Evolutionary conservation across 2,329 filamentous ascomycete species (phyloP).

Genomic region (Colletotrichum phormii): DNA sequence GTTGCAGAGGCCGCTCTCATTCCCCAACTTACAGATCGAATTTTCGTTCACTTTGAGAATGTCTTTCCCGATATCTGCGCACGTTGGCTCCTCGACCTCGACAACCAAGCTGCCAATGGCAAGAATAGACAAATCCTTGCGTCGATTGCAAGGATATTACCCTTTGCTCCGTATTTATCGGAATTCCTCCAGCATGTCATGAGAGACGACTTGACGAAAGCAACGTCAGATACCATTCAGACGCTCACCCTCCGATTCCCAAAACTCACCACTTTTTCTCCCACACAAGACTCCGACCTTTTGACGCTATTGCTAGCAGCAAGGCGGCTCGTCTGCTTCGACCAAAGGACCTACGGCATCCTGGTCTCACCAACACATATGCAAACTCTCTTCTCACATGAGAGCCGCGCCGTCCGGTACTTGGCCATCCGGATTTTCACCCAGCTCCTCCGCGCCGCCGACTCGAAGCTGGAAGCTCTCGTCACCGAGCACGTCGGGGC

Average conservation of each 20-base stretch:
- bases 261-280: constrained; percentile 17
- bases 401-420: constrained; percentile 75
- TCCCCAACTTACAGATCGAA: constrained; percentile 74
- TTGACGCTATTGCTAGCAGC: constrained; percentile 70
- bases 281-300: constrained; percentile 40
- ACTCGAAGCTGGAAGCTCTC: constrained; percentile 80
- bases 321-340: constrained; percentile 84
- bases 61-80: constrained; percentile 86
- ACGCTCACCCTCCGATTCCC: constrained; percentile 31
- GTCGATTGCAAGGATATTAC: constrained; percentile 83
- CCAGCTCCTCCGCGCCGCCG: constrained; percentile 81
- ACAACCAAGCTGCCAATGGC: constrained; percentile 42
- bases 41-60: constrained; percentile 80
- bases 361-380: constrained; percentile 75
- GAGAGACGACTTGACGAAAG: constrained; percentile 39
- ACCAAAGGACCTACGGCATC: constrained; percentile 74
- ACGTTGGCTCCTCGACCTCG: constrained; percentile 73
- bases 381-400: constrained; percentile 74
- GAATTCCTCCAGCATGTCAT: constrained; percentile 71
- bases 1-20: constrained; percentile 77
- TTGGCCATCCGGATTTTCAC: constrained; percentile 86
- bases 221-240: constrained; percentile 17
- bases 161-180: constrained; percentile 83
- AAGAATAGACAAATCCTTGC: constrained; percentile 65
- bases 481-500: constrained; percentile 73